phyloP scores from a whole-genome alignment of 805 yeast species.

The Tetrapisispora nanseiensis region DNA sequence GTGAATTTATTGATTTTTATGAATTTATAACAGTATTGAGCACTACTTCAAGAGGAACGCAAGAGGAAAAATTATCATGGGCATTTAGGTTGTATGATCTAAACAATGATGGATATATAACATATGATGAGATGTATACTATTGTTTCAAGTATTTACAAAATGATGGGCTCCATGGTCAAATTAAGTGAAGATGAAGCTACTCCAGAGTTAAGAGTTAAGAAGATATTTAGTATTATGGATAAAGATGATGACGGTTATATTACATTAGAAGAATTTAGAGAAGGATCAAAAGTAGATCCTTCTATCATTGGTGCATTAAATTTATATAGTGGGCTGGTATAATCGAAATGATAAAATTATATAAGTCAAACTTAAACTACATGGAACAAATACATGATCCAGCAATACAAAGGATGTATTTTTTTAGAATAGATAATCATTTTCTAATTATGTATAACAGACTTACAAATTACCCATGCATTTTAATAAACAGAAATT shows the following conservation, averaged over 20 bases:
- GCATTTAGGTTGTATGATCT: conserved; percentile 82
- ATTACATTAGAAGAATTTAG: conserved; percentile 79
- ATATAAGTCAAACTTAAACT: background rate
- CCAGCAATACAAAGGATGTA: too few species aligned
- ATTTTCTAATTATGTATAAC: too few species aligned
- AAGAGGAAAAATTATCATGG: conserved; percentile 82
- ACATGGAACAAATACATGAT: background rate
- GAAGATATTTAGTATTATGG: conserved; percentile 68
- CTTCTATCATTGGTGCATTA: conserved; percentile 64
- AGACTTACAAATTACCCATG: too few species aligned
- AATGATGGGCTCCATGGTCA: conserved; percentile 94
- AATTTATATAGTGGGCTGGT: conserved; percentile 76
- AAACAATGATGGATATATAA: conserved; percentile 66
- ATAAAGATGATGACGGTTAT: conserved; percentile 57
- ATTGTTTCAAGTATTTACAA: conserved; percentile 80
- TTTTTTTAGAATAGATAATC: too few species aligned
- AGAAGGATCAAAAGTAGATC: conserved; percentile 69
- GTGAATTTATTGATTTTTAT: conserved; percentile 79
- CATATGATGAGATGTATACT: conserved; percentile 66
- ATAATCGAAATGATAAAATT: conserved; percentile 16
- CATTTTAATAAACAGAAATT: too few species aligned
- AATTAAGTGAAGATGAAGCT: conserved; percentile 75
- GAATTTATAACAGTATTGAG: conserved; percentile 86
- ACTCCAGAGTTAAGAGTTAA: conserved; percentile 84
- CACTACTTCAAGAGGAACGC: conserved; percentile 74